phyloP scores from a whole-genome alignment of 345 rosid genomes.

The Firmiana major region DNA sequence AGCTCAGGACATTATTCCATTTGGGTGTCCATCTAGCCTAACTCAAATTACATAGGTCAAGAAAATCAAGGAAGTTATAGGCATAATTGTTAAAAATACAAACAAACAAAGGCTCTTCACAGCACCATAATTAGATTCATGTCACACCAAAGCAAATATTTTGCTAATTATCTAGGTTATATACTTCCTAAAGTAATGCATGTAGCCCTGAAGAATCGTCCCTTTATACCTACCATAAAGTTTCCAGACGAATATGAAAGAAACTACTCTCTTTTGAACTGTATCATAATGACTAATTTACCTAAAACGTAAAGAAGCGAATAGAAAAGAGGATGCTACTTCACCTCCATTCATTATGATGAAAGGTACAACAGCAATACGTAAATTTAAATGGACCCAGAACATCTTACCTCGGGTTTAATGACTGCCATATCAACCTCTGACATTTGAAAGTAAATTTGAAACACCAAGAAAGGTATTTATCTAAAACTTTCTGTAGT shows the following conservation, averaged over 20 bases:
- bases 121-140: not conserved
- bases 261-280: not conserved
- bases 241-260: not conserved
- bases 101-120: not conserved
- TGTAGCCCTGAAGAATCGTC: not conserved
- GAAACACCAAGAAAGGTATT: conserved; percentile 16
- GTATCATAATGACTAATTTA: not conserved
- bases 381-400: not conserved
- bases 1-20: not conserved
- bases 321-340: not conserved
- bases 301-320: not conserved
- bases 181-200: not conserved
- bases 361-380: not conserved
- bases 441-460: conserved; percentile 43
- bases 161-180: not conserved
- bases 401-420: conserved; percentile 61
- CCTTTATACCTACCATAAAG: not conserved
- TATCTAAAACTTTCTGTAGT: conserved; percentile 16
- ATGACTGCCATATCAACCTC: conserved; percentile 63
- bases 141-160: not conserved
- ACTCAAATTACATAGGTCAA: not conserved
- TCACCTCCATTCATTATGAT: not conserved
- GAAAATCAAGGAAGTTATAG: not conserved
- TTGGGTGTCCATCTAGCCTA: not conserved
- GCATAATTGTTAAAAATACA: not conserved